Evolutionary conservation across 805 yeast species (phyloP), one percentile per base, ranked within the genome.

Genomic region (Alloascoidea africana): DNA sequence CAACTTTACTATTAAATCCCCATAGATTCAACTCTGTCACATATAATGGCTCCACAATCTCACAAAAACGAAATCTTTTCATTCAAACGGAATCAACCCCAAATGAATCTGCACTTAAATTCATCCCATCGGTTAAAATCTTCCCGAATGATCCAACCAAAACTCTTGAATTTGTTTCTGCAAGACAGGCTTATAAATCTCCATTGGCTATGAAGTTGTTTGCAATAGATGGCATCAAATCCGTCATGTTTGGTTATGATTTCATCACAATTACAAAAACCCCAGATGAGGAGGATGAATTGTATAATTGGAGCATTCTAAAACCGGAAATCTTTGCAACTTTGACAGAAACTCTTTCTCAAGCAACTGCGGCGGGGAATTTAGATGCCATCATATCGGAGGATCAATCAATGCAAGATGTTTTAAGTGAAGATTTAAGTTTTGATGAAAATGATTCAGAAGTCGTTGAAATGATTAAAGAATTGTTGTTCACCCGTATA

Each of bases 51-150:
- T n/a, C n/a, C n/a, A n/a, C n/a, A n/a, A n/a, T n/a, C n/a, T n/a
- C n/a, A n/a, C n/a, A n/a, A n/a, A n/a, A n/a, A n/a, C n/a, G n/a
- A n/a, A n/a, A n/a, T n/a, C 36, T 76, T 11, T 77, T 75, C 53
- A 76, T 76, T 23, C 81, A 76, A 49, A 76, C 84, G 0, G 71
- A 70, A 36, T 73, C 70, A 18, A 76, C 85, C 0, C 85, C 85
- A 1, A 76, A 77, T 49, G 81, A 72, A 38, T 67, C 73, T 44
- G 84, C 85, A 0, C 50, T 76, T 36, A 76, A 76, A 56, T 76
- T 76, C 45, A 52, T 76, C 14, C 83, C 85, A 1, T 71, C 78
- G 14, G 65, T 62, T 53, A 56, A 60, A 33, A 64, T 76, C n/a
- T 51, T 76, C 32, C 68, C 68, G 2, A 58, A 56, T 14, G 66